Conservation (phyloP, 192 early-diverging fungal genomes). For the Backusella psychrophila region DNA sequence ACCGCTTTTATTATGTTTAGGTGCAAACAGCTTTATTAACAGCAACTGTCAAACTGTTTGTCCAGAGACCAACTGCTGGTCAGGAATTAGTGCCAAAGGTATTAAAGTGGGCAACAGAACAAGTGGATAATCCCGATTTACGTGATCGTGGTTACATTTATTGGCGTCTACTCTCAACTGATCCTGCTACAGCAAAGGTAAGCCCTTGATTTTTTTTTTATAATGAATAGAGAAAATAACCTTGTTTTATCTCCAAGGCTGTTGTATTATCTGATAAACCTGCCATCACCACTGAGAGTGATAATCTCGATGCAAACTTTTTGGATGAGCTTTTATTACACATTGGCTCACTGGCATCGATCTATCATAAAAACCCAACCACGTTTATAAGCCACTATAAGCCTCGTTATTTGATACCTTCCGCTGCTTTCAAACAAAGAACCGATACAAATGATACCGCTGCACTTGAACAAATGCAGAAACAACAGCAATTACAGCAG, state of each 20-base stretch:
- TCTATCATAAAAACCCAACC: constrained; percentile 90
- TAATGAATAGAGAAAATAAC: too few species aligned
- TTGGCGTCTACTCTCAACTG: constrained; percentile 94
- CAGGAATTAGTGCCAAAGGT: constrained; percentile 94
- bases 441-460: background rate
- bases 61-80: constrained; percentile 87
- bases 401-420: constrained; percentile 49
- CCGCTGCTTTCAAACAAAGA: constrained; percentile 42
- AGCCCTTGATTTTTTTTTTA: too few species aligned
- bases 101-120: constrained; percentile 92
- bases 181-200: constrained; percentile 85
- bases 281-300: constrained; percentile 90
- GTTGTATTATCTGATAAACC: constrained; percentile 94
- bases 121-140: constrained; percentile 95
- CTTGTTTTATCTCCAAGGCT: constrained; percentile 43
- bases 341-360: constrained; percentile 82
- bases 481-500: background rate
- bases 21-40: constrained; percentile 94
- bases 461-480: background rate
- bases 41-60: constrained; percentile 94
- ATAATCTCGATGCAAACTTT: constrained; percentile 82
- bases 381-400: constrained; percentile 77
- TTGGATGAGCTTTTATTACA: constrained; percentile 88
- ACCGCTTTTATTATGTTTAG: background rate
- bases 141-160: constrained; percentile 98